A percentile compares a stretch with the other conserved stretches of the same genome.
phyloP scores from a whole-genome alignment of 352 stramenopile species.

The Phytophthora parvispora region DNA sequence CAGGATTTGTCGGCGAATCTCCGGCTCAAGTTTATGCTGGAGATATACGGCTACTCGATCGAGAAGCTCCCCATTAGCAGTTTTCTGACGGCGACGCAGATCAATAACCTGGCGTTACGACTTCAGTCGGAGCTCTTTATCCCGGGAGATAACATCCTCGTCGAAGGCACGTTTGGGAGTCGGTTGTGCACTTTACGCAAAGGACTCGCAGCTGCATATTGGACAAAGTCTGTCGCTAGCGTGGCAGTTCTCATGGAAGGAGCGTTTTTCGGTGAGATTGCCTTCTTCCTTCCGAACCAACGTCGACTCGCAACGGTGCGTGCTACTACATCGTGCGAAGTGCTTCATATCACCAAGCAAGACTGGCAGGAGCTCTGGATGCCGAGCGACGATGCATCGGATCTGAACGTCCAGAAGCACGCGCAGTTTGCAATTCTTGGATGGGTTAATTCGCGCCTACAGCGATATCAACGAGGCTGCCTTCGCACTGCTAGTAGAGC shows the following conservation, averaged over 20 bases:
- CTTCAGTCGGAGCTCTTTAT: slow-evolving; percentile 62
- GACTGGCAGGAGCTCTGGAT: slow-evolving; percentile 69
- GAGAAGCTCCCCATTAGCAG: slow-evolving; percentile 51
- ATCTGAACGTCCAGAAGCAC: slow-evolving; percentile 57
- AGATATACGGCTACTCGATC: slow-evolving; percentile 63
- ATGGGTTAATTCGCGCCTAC: slow-evolving; percentile 55
- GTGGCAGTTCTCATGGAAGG: slow-evolving; percentile 15
- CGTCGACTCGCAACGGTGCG: slow-evolving; percentile 68
- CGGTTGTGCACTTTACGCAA: slow-evolving; percentile 65
- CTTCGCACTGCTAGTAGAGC: slow-evolving; percentile 50
- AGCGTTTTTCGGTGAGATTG: slow-evolving; percentile 62
- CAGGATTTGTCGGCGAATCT: slow-evolving; percentile 69
- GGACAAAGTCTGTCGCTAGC: slow-evolving; percentile 16
- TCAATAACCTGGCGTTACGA: slow-evolving; percentile 57
- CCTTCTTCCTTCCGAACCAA: slow-evolving; percentile 68
- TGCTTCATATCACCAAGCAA: slow-evolving; percentile 66
- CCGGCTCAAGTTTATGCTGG: slow-evolving; percentile 64
- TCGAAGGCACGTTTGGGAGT: slow-evolving; percentile 45
- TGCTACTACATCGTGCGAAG: slow-evolving; percentile 60
- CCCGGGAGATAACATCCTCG: slow-evolving; percentile 14
- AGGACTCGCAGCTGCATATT: slow-evolving; percentile 55
- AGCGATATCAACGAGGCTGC: slow-evolving; percentile 46
- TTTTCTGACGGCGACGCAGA: slow-evolving; percentile 50
- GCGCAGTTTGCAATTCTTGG: slow-evolving; percentile 61
- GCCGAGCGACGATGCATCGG: slow-evolving; percentile 29